A percentile compares a stretch with the other conserved stretches of the same genome.
Evolutionary conservation across 768 basidiomycete genomes (phyloP).

Genomic region (Podaxis pistillaris): DNA sequence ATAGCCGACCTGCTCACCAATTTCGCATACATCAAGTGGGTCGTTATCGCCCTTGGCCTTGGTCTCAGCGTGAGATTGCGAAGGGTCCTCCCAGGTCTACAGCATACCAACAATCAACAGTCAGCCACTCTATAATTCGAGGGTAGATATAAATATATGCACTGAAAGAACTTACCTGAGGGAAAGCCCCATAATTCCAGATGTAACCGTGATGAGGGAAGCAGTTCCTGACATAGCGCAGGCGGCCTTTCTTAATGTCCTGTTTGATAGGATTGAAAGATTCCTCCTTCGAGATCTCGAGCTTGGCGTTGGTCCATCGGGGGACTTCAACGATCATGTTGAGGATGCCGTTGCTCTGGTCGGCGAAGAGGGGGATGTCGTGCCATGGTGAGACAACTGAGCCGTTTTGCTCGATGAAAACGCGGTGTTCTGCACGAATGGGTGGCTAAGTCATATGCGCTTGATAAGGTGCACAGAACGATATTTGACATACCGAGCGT

Average conservation of each 20-base stretch:
- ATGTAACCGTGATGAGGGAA: constrained; percentile 99
- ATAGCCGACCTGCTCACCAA: constrained; percentile 97
- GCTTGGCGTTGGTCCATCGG: constrained; percentile 99
- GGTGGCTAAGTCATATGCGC: constrained; percentile 21
- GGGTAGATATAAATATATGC: background rate
- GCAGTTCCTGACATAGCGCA: constrained; percentile 98
- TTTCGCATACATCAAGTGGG: constrained; percentile 99
- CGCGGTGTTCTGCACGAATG: constrained; percentile 79
- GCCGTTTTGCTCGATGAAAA: constrained; percentile 90
- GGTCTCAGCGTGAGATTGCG: constrained; percentile 85
- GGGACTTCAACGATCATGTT: constrained; percentile 99
- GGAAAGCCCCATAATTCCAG: constrained; percentile 99
- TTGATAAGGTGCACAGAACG: constrained; percentile 20
- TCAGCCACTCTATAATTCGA: background rate
- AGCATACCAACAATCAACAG: background rate
- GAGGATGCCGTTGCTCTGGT: constrained; percentile 91
- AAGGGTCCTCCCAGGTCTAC: constrained; percentile 98
- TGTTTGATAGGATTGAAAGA: constrained; percentile 99
- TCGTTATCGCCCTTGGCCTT: constrained; percentile 99
- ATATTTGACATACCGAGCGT: constrained; percentile 71
- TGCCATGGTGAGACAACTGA: constrained; percentile 86
- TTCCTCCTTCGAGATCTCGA: constrained; percentile 99
- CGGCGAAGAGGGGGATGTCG: constrained; percentile 97
- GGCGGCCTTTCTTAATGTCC: constrained; percentile 94
- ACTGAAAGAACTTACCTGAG: constrained; percentile 62